phyloP scores from a whole-genome alignment of 495 filamentous ascomycete genomes.

The Hypoxylon rickii region DNA sequence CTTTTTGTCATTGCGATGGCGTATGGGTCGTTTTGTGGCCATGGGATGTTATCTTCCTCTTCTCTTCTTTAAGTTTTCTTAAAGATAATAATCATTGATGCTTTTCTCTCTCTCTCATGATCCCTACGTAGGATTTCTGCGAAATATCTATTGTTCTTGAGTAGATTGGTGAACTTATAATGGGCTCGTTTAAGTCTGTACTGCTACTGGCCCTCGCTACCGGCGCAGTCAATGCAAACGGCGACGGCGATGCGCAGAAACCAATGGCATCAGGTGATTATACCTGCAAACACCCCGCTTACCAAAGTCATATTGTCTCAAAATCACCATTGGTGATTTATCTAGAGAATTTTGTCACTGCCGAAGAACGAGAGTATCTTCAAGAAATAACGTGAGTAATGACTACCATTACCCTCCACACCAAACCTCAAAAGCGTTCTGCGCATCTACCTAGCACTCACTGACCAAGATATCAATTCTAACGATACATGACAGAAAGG shows the following conservation, averaged over 20 bases:
- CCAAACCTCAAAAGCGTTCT: not conserved
- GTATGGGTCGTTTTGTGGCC: not conserved
- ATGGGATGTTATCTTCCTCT: not conserved
- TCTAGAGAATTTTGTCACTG: slow-evolving; percentile 53
- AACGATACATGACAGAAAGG: slow-evolving; percentile 29
- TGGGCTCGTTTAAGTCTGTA: slow-evolving; percentile 30
- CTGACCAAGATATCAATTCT: too few relatives aligned
- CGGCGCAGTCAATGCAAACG: slow-evolving; percentile 21
- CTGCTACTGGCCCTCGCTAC: slow-evolving; percentile 28
- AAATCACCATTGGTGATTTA: slow-evolving; percentile 61
- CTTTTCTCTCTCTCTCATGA: not conserved
- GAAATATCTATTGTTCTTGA: too few relatives aligned
- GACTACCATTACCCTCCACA: not conserved
- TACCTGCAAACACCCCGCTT: slow-evolving; percentile 47
- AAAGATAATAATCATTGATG: not conserved
- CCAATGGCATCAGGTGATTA: slow-evolving; percentile 31
- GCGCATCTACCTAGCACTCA: too few relatives aligned
- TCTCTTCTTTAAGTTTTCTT: not conserved
- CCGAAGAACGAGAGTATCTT: slow-evolving; percentile 47
- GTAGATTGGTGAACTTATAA: slow-evolving; percentile 10
- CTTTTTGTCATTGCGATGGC: slow-evolving; percentile 16
- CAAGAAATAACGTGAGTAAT: slow-evolving; percentile 49
- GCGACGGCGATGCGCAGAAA: slow-evolving; percentile 25
- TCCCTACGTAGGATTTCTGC: too few relatives aligned
- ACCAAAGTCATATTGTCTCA: slow-evolving; percentile 57